Percentiles rank a stretch among this genome's conserved stretches.
These are phyloP conservation scores for Botrytis fragariae DNA, from an alignment of 2,329 filamentous ascomycete genomes.

Conservation along the genomic window DNA sequence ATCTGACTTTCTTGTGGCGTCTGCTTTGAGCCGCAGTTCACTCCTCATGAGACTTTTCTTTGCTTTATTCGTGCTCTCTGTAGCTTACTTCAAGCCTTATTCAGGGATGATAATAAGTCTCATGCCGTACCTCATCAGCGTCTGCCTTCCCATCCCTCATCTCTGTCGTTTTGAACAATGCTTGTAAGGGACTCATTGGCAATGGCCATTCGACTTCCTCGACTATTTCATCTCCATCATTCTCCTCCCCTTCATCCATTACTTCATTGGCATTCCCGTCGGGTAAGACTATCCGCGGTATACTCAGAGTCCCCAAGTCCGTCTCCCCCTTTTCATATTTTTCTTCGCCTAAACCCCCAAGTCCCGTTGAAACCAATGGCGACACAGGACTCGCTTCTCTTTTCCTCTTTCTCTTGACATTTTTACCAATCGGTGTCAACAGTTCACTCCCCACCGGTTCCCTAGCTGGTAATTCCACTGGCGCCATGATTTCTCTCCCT, in stretches of 20 bases:
- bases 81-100: too few relatives aligned
- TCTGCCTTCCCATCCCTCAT: conserved; percentile 21
- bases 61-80: neutral
- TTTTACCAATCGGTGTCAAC: conserved; percentile 23
- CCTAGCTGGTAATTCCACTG: conserved; percentile 30
- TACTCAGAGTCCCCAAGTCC: neutral
- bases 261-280: too few relatives aligned
- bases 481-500: conserved; percentile 25
- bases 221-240: neutral
- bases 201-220: conserved; percentile 27
- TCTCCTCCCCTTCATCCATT: neutral
- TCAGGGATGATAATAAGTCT: conserved; percentile 36
- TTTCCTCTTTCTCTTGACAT: neutral
- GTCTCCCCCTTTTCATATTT: neutral
- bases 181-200: conserved; percentile 29
- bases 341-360: neutral
- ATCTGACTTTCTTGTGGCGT: neutral
- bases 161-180: conserved; percentile 30
- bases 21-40: neutral
- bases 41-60: neutral
- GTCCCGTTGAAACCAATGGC: neutral
- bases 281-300: neutral
- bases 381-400: neutral
- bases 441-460: conserved; percentile 34
- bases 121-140: conserved; percentile 26